Evolutionary conservation across 805 yeast genomes (phyloP).

Genomic region (Cyberlindnera sargentensis): DNA sequence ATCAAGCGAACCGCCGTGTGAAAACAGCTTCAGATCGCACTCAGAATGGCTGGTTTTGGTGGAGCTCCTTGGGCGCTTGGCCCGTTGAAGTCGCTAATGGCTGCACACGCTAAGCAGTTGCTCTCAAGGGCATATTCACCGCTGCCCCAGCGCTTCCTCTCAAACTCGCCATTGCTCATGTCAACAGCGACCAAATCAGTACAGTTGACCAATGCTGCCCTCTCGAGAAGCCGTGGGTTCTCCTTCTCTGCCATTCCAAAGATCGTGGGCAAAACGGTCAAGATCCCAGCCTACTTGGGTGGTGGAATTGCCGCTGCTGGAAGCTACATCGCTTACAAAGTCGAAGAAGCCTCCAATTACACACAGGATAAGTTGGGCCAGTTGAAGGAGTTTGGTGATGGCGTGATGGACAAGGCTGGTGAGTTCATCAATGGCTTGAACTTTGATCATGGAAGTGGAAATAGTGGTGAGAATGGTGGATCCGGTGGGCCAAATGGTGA

Average conservation of each 20-base stretch:
- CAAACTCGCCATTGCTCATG: slow-evolving; percentile 4
- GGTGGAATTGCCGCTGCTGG: slow-evolving; percentile 94
- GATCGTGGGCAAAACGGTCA: slow-evolving; percentile 45
- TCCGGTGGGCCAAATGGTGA: slow-evolving; percentile 26
- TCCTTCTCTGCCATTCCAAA: slow-evolving; percentile 38
- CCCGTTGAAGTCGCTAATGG: background rate
- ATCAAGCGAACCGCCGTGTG: too few relatives aligned
- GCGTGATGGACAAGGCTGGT: slow-evolving; percentile 35
- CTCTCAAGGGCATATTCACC: background rate
- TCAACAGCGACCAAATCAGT: background rate
- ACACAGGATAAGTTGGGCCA: slow-evolving; percentile 60
- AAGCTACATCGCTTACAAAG: slow-evolving; percentile 84
- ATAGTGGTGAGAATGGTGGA: slow-evolving; percentile 11
- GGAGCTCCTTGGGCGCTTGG: background rate
- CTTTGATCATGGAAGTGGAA: slow-evolving; percentile 19
- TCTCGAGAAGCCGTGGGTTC: slow-evolving; percentile 6
- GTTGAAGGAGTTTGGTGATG: slow-evolving; percentile 56
- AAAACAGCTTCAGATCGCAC: too few relatives aligned
- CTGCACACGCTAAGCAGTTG: background rate
- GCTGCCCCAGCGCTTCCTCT: slow-evolving; percentile 3
- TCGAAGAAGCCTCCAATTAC: slow-evolving; percentile 74
- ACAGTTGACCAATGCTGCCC: background rate
- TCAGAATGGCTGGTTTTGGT: background rate
- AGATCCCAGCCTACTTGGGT: slow-evolving; percentile 77
- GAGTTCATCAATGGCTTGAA: slow-evolving; percentile 20